These are phyloP conservation scores for Agastache rugosa DNA, from an alignment of 257 asterid species.

Conservation along the genomic window DNA sequence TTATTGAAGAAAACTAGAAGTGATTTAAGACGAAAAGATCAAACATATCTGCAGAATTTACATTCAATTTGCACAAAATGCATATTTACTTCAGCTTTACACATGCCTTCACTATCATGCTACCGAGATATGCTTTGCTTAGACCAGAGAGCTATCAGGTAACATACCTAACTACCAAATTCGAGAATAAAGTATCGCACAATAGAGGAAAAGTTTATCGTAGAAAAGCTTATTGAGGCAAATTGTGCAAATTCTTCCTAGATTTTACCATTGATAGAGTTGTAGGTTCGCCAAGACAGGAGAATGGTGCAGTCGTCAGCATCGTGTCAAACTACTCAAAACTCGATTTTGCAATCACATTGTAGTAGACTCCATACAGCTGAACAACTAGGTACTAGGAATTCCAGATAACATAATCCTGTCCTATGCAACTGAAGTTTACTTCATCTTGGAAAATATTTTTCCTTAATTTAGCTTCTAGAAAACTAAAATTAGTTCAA, in stretches of 20 bases:
- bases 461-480: neutral
- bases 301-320: too few species aligned
- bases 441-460: neutral
- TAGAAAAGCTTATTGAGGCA: neutral
- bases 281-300: neutral
- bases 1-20: neutral
- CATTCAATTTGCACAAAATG: neutral
- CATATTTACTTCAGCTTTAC: neutral
- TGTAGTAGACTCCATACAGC: neutral
- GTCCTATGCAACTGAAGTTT: neutral
- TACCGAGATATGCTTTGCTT: neutral
- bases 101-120: neutral
- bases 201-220: neutral
- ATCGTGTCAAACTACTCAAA: too few species aligned
- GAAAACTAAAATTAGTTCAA: too few species aligned
- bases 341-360: too few species aligned
- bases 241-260: neutral
- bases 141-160: neutral
- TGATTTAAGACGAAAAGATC: neutral
- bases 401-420: neutral
- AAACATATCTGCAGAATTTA: neutral
- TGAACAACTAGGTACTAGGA: neutral
- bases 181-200: neutral
- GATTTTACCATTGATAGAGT: neutral
- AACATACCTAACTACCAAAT: neutral